Percentiles rank a stretch among this genome's conserved stretches.
phyloP scores from a whole-genome alignment of 176 grass and related monocot genomes.

The Lolium rigidum region DNA sequence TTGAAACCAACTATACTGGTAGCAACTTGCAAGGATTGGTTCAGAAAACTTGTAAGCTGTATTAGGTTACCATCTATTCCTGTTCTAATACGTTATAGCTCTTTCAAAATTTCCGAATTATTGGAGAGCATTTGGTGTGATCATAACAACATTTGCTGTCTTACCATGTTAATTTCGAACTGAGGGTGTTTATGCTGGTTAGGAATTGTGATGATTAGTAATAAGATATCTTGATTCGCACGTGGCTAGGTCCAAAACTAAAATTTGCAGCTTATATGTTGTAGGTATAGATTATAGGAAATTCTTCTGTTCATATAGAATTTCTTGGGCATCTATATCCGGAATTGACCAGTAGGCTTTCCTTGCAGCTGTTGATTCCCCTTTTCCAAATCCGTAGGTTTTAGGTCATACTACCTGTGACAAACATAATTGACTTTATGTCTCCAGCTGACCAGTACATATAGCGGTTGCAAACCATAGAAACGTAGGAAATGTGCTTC shows the following conservation, averaged over 20 bases:
- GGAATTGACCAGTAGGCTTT: conserved; percentile 12
- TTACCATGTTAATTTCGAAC: not conserved
- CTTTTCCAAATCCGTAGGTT: not conserved
- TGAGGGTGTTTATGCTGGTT: not conserved
- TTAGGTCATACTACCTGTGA: not conserved
- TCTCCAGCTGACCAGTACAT: not conserved
- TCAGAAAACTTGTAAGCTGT: not conserved
- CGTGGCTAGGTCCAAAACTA: not conserved
- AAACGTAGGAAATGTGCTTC: not conserved
- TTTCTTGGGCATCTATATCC: not conserved
- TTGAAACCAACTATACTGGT: not conserved
- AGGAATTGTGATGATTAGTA: not conserved
- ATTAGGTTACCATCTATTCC: not conserved
- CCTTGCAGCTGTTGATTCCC: not conserved
- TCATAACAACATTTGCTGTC: not conserved
- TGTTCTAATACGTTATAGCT: not conserved
- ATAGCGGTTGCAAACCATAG: not conserved
- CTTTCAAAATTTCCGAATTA: not conserved
- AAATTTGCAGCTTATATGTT: not conserved
- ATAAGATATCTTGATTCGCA: not conserved
- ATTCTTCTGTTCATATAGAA: not conserved
- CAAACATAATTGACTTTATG: not conserved
- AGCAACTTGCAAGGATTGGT: not conserved
- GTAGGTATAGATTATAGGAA: not conserved
- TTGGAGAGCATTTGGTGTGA: not conserved